Evolutionary conservation across 495 filamentous ascomycete genomes (phyloP).

Genomic region (Niebla homalea): DNA sequence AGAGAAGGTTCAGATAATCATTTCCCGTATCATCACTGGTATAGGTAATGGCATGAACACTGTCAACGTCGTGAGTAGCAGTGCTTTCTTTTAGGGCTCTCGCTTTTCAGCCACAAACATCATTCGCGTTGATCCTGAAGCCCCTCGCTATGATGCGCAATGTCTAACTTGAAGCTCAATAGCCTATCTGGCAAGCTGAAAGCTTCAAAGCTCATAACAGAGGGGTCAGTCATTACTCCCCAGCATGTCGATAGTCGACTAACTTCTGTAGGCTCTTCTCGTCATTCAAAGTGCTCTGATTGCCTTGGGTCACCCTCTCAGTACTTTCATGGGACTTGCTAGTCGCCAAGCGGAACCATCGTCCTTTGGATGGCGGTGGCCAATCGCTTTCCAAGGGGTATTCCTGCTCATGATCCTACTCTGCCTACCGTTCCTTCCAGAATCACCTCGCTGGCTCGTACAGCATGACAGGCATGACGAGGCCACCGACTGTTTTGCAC

Average conservation of each 20-base stretch:
- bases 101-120: too few relatives aligned
- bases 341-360: constrained; percentile 14
- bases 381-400: constrained; percentile 16
- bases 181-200: constrained; percentile 15
- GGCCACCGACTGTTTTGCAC: constrained; percentile 43
- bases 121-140: too few relatives aligned
- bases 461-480: constrained; percentile 32
- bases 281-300: constrained; percentile 16
- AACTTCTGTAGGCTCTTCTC: constrained; percentile 7
- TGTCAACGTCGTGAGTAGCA: constrained; percentile 7
- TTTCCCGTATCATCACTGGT: constrained; percentile 29
- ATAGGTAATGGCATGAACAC: constrained; percentile 18
- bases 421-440: constrained; percentile 42
- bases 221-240: constrained; percentile 6
- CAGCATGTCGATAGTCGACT: not conserved
- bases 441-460: constrained; percentile 39
- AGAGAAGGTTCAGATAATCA: constrained; percentile 29
- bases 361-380: constrained; percentile 16
- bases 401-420: constrained; percentile 31
- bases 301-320: constrained; percentile 14
- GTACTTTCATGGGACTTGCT: constrained; percentile 17
- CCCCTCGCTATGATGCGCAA: too few relatives aligned
- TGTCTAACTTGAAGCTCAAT: too few relatives aligned
- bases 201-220: constrained; percentile 16
- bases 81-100: too few relatives aligned